Base-by-base conservation (phyloP, 345 rosid species). In the Gynandropsis gynandra region DNA sequence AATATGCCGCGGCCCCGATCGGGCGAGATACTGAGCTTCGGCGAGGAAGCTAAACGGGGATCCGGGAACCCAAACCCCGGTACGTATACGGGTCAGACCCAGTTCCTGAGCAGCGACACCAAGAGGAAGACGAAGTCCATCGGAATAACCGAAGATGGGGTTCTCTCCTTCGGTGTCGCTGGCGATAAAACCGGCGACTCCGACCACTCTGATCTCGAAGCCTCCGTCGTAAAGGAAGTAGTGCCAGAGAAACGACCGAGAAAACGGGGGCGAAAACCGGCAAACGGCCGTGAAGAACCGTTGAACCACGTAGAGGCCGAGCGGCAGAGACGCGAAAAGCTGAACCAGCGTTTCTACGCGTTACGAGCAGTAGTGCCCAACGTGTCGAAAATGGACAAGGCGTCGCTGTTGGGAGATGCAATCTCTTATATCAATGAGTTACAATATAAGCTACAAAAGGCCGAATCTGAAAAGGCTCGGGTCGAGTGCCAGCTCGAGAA, bases 291-390 rank as follows among this genome's bases (percentile, higher is more conserved):
- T 61, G 90, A 80, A 58, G 80, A 78, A 59, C 96, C 90, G n/a
- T 49, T 81, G 32, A 77, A 77, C 72, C 88, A 82, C 24, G 97
- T 84, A 24, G 88, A 88, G 64, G 84, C 97, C 0, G 95, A 88
- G 68, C 52, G 97, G 56, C 81, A 82, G 70, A 71, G 96, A 63
- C 76, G 96, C n/a, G 88, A 81, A 72, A 87, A 87, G 72, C 83
- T 84, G 21, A 87, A 81, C 85, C 75, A 78, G 68, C 63, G 80
- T 11, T 84, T 87, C 76, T 81, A 81, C 63, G 80, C 90, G 1
- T 71, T 87, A 36, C 75, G 94, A 38, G 87, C 96, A 17, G 90
- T 80, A 54, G 94, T 87, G 4, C 94, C 90, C 39, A 81, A 79
- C 61, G 87, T 83, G 53, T 76, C 96, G 12, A 76, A 79, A 47